Base-by-base conservation (phyloP, 352 stramenopile species). In the Thalassiosira mediterranea region DNA sequence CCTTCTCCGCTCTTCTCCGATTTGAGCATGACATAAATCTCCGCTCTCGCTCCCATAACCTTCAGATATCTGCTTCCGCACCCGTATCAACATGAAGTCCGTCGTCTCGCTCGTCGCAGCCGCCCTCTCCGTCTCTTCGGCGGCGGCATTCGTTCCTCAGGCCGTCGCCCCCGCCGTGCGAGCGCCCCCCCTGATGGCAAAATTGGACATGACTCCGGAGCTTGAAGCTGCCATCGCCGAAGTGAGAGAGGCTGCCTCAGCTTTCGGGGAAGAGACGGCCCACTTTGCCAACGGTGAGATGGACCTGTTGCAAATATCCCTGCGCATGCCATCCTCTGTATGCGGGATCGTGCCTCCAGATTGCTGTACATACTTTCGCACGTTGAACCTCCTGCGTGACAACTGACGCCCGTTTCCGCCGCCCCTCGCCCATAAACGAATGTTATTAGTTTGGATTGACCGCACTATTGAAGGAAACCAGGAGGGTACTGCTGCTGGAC, bases 391-490 rank as follows among this genome's bases (percentile, higher is more conserved):
- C 29, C 17, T 47, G 44, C 29, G n/a, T 53, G 19, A 54, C 47
- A 4, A 56, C 29, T 15, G 21, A 34, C 3, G 7, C 7, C 5
- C 3, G 17, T 3, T 37, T 56, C 1, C 37, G 8, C 15, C 37
- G 8, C 8, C 8, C 37, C 15, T 44, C 37, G 8, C 37, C 8
- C 37, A 29, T 10, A 56, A 56, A n/a, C n/a, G n/a, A n/a, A n/a
- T n/a, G n/a, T 21, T 47, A 26, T 49, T 19, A 83, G 74, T 64
- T 10, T 84, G 76, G 76, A 80, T 84, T 17, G 70, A 84, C 44
- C 38, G 48, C 26, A 81, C 53, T 17, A 34, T 84, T 7, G 64
- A 59, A 26, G 76, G 76, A 34, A 77, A 69, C 0, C 40, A 57
- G 34, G 60, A 78, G n/a, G 66, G 58, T 28, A 78, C 64, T 7